Evolutionary conservation across 2,329 filamentous ascomycete species (phyloP), one percentile per base, ranked within the genome.

Genomic region (Aspergillus sp.): DNA sequence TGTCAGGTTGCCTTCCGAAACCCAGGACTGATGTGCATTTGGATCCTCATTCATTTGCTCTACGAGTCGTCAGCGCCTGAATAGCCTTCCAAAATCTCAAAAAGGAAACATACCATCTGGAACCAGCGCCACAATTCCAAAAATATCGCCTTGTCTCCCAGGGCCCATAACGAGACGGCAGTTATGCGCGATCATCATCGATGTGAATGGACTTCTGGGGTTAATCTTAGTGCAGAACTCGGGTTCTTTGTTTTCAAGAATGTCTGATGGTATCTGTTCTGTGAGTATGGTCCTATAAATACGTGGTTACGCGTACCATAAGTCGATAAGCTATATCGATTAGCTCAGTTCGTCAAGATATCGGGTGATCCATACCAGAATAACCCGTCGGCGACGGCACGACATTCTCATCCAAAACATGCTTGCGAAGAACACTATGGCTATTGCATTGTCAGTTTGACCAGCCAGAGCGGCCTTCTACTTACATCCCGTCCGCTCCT

Each of bases 161-260:
- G 78, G 78, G 2, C 78, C 78, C 76, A 80, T 79, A 36, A 81
- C 73, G n/a, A 78, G 60, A 13, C 76, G 68, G 18, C 71, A 66
- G 26, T 76, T 69, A 30, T 79, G 74, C 0, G 72, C 78, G 55
- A 81, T 66, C 2, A 81, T 67, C 79, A 81, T 81, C 1, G 76
- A 76, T 2, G 79, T 81, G 50, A 70, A 71, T 1, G 76, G 69
- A 4, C 74, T 66, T 13, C 64, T 57, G n/a, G 75, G 74, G 15
- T 77, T 64, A n/a, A 78, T 68, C 3, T 69, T 62, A 1, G 66
- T 47, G 66, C 62, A 65, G 8, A 69, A 68, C 0, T 61, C 60
- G 2, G 52, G 51, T 20, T 63, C 63, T 12, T 61, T 17, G 20
- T 43, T 15, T 11, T 55, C 26, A 6, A 55, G 53, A 22, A 34